Conservation (phyloP, 1,284 basidiomycete species). For the Schizophyllum amplum region DNA sequence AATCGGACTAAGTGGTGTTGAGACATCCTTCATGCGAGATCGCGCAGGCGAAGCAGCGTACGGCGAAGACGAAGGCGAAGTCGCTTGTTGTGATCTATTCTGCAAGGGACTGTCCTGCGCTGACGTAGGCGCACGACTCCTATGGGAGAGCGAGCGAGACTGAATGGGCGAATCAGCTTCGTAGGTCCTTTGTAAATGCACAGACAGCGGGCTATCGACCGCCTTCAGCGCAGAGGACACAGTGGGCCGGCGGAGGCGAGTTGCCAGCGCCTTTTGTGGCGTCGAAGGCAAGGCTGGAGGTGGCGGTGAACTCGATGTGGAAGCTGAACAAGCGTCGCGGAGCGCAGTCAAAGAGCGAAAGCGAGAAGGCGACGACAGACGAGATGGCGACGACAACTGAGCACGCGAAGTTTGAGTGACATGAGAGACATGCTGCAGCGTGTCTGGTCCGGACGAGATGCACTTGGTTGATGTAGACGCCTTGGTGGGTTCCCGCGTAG, state of each 20-base stretch:
- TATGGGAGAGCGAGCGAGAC: too few species aligned
- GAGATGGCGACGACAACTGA: neutral
- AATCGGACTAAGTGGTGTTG: neutral
- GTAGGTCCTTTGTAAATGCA: neutral
- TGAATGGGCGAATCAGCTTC: neutral
- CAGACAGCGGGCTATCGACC: neutral
- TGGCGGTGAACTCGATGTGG: neutral
- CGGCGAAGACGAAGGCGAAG: neutral
- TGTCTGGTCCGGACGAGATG: neutral
- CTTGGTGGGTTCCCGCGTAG: too few species aligned
- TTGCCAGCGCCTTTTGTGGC: neutral
- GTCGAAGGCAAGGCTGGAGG: neutral
- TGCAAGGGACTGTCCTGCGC: too few species aligned
- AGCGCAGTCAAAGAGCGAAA: neutral
- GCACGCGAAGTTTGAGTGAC: neutral
- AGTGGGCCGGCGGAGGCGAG: neutral
- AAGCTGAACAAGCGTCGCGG: neutral
- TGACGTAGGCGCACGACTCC: neutral
- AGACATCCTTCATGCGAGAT: neutral
- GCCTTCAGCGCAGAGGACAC: neutral
- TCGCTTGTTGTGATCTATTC: neutral
- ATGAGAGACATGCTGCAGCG: neutral
- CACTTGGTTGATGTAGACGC: neutral
- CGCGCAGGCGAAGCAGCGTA: neutral
- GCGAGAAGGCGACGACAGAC: neutral